A percentile compares a stretch with the other conserved stretches of the same genome.
Conservation (phyloP, 441 rosid genomes). For the Syzygium malaccense region DNA sequence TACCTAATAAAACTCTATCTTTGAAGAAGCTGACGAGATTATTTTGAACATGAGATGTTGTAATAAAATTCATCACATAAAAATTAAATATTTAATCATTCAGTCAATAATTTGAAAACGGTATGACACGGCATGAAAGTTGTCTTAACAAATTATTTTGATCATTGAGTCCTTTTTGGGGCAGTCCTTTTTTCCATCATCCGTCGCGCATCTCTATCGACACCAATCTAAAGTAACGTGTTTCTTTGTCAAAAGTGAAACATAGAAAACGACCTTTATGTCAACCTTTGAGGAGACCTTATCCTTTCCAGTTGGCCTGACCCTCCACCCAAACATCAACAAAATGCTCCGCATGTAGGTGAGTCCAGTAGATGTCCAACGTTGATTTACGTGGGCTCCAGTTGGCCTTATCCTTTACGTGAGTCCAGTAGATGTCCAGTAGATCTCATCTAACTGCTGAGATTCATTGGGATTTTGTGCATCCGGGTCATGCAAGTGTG, state of each 20-base stretch:
- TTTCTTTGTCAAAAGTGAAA: too few species aligned
- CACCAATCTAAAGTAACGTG: too few species aligned
- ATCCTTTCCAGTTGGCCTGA: too few species aligned
- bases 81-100: neutral
- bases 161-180: neutral
- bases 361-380: neutral
- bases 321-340: too few species aligned
- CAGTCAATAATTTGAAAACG: too few species aligned
- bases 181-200: neutral
- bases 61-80: too few species aligned
- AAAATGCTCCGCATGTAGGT: too few species aligned
- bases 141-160: too few species aligned
- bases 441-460: neutral
- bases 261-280: too few species aligned
- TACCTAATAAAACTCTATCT: neutral
- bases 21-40: neutral
- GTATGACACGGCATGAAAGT: neutral
- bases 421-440: neutral
- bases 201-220: neutral
- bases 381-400: neutral
- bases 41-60: accelerated
- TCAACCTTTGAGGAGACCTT: too few species aligned
- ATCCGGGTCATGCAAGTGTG: neutral
- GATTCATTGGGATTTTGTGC: neutral
- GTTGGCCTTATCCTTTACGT: too few species aligned